phyloP scores from a whole-genome alignment of 2,329 filamentous ascomycete genomes.

The Periconia sp. region DNA sequence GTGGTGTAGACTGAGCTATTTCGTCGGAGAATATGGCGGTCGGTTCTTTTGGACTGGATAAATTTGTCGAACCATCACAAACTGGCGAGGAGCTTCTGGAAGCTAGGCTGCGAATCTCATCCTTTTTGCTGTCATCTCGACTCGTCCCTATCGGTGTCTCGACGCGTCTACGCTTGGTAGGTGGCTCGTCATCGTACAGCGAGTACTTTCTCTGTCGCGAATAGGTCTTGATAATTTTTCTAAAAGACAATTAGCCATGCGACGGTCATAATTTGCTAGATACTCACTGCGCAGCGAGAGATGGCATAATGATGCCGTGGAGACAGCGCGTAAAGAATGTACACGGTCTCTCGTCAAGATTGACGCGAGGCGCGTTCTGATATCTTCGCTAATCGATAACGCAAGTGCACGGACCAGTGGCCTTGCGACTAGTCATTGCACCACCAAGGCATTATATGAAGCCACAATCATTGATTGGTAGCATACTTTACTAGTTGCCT shows the following conservation, averaged over 20 bases:
- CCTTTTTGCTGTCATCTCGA: conserved; percentile 19
- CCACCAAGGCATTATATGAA: too few relatives aligned
- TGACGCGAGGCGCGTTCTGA: conserved; percentile 27
- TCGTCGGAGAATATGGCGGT: conserved; percentile 52
- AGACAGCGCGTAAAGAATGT: conserved; percentile 12
- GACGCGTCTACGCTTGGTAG: conserved; percentile 46
- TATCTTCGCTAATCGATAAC: conserved; percentile 29
- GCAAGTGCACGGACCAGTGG: conserved; percentile 20
- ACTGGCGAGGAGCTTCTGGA: conserved; percentile 7
- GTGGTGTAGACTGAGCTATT: conserved; percentile 30
- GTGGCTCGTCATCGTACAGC: conserved; percentile 37
- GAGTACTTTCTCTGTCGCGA: conserved; percentile 41
- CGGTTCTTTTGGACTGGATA: conserved; percentile 40
- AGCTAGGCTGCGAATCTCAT: not conserved
- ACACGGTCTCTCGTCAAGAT: too few relatives aligned
- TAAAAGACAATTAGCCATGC: conserved; percentile 22
- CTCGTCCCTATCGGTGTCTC: conserved; percentile 15
- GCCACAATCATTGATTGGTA: too few relatives aligned
- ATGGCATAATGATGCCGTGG: conserved; percentile 26
- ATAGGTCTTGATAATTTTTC: conserved; percentile 43
- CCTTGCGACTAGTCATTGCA: too few relatives aligned
- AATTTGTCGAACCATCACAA: conserved; percentile 18
- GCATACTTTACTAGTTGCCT: too few relatives aligned
- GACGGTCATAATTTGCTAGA: not conserved
- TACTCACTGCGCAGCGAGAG: conserved; percentile 31